Evolutionary conservation across 2,329 filamentous ascomycete species (phyloP).

Genomic region (Cladosporium sp.): DNA sequence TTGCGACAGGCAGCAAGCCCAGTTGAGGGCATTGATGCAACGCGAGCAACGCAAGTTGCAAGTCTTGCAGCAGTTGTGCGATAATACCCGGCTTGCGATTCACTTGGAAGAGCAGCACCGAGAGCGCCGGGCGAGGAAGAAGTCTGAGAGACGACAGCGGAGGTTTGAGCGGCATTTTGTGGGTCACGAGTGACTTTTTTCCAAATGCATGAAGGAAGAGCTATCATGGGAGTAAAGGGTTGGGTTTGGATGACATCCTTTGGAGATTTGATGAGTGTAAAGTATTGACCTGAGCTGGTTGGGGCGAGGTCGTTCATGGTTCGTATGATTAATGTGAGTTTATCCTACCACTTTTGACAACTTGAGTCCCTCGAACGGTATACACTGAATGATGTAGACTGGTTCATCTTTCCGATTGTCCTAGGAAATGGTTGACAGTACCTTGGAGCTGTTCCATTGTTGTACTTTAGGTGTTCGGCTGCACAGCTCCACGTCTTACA

Average conservation of each 20-base stretch:
- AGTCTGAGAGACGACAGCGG: neutral
- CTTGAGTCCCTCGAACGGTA: neutral
- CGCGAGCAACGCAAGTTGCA: neutral
- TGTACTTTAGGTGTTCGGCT: neutral
- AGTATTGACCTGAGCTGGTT: neutral
- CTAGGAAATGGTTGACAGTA: no score
- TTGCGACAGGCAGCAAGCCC: neutral
- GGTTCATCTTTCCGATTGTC: no score
- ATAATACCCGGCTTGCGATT: neutral
- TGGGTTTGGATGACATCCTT: neutral
- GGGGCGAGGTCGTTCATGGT: neutral
- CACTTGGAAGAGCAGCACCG: neutral
- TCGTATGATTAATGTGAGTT: neutral
- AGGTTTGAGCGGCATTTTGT: conserved; percentile 2
- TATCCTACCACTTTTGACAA: neutral
- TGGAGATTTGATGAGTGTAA: neutral
- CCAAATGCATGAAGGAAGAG: neutral
- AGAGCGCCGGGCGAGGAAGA: neutral
- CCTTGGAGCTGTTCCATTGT: neutral
- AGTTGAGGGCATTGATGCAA: neutral
- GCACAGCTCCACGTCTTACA: neutral
- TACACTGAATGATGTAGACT: neutral
- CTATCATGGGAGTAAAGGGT: neutral
- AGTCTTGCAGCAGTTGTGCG: neutral
- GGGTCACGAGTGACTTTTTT: neutral